Percentiles rank a stretch among this genome's conserved stretches.
phyloP scores from a whole-genome alignment of 2,329 filamentous ascomycete species.

The Epichloe sylvatica region DNA sequence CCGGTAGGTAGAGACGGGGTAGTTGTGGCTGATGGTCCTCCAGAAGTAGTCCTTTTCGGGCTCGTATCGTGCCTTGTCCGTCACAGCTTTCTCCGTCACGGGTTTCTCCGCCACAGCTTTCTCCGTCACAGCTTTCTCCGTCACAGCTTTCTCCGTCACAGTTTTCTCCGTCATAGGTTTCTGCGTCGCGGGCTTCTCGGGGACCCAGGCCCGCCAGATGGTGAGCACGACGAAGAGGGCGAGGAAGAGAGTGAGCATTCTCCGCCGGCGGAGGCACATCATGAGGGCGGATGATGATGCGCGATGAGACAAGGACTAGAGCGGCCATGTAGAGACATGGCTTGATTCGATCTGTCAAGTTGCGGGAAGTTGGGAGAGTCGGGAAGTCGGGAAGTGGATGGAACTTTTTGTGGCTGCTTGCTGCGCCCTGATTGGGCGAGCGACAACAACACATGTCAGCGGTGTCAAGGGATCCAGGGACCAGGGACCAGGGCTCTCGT shows the following conservation, averaged over 20 bases:
- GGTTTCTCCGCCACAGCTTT: not conserved
- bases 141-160: not conserved
- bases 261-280: constrained; percentile 5
- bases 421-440: not conserved
- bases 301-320: not conserved
- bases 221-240: constrained; percentile 4
- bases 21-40: constrained; percentile 9
- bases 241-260: constrained; percentile 3
- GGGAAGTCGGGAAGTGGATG: not conserved
- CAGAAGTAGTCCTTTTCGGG: constrained; percentile 10
- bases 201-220: constrained; percentile 1
- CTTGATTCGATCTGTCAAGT: not conserved
- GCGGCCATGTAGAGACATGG: not conserved
- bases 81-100: not conserved
- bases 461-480: too few relatives aligned
- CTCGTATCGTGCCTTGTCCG: constrained; percentile 3
- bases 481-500: too few relatives aligned
- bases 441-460: not conserved
- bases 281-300: constrained; percentile 1
- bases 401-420: not conserved
- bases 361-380: too few relatives aligned
- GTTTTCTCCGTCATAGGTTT: not conserved
- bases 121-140: not conserved
- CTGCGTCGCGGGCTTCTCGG: not conserved
- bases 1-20: constrained; percentile 8